Conservation (phyloP, 257 asterid species). For the Petunia secreta region DNA sequence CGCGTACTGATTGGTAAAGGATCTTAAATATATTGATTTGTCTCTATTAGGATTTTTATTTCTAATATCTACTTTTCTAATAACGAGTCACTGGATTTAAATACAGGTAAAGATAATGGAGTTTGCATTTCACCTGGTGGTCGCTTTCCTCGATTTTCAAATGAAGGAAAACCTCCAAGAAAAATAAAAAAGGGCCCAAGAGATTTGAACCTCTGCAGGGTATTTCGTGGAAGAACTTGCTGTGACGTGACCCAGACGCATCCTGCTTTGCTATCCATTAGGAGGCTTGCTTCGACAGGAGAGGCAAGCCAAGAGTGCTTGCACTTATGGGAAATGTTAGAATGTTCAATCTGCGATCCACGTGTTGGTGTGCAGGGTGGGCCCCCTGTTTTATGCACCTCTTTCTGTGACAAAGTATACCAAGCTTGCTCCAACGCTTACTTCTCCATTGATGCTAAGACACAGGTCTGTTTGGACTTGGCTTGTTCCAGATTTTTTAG, state of each 20-base stretch:
- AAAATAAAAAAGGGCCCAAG: slow-evolving; percentile 78
- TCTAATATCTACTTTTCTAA: background rate
- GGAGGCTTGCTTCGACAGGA: slow-evolving; percentile 91
- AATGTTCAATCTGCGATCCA: slow-evolving; percentile 95
- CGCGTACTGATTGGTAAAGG: background rate
- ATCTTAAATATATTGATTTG: background rate
- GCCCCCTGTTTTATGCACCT: slow-evolving; percentile 75
- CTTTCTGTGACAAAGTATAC: slow-evolving; percentile 80
- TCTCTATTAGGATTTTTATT: slow-evolving; percentile 2
- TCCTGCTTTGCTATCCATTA: slow-evolving; percentile 78
- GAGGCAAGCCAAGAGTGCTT: slow-evolving; percentile 95
- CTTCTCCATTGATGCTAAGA: slow-evolving; percentile 77
- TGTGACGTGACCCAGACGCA: slow-evolving; percentile 90
- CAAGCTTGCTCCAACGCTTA: slow-evolving; percentile 84
- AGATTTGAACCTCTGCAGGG: slow-evolving; percentile 88
- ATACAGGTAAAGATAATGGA: slow-evolving; percentile 68
- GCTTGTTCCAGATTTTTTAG: slow-evolving; percentile 19
- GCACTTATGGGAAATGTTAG: slow-evolving; percentile 92
- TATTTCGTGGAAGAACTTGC: slow-evolving; percentile 87
- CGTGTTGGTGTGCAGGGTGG: slow-evolving; percentile 78
- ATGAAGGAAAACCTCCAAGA: slow-evolving; percentile 83
- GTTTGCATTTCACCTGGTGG: slow-evolving; percentile 94
- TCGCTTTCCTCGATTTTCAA: slow-evolving; percentile 74
- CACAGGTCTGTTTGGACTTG: slow-evolving; percentile 62
- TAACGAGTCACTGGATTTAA: slow-evolving; percentile 6